phyloP scores from a whole-genome alignment of 352 stramenopile genomes.

The Globisporangium apiculatum region DNA sequence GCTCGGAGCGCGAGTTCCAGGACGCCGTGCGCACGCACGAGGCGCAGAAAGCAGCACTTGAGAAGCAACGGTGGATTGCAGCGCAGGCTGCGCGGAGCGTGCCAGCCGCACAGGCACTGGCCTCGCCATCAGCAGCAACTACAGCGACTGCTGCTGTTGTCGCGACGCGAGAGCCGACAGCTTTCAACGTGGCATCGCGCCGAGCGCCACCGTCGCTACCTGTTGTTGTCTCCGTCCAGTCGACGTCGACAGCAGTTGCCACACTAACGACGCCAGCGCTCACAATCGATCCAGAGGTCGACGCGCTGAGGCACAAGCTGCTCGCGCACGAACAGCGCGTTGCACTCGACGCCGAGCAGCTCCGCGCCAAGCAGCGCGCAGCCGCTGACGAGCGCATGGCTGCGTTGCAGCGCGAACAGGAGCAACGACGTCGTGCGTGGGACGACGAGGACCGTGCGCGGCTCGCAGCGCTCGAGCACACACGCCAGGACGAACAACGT shows the following conservation, averaged over 20 bases:
- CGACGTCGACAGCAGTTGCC: background rate
- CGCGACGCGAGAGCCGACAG: too few relatives aligned
- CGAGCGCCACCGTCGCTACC: background rate
- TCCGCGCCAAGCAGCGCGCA: constrained; percentile 31
- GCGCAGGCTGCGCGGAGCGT: constrained; percentile 2
- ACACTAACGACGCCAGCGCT: background rate
- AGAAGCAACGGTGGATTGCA: constrained; percentile 23
- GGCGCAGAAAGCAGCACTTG: constrained; percentile 25
- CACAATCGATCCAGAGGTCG: constrained; percentile 25
- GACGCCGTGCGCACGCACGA: constrained; percentile 31
- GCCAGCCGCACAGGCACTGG: background rate
- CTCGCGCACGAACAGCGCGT: constrained; percentile 34
- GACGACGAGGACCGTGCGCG: constrained; percentile 51
- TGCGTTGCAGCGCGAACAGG: constrained; percentile 54
- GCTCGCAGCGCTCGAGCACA: constrained; percentile 36
- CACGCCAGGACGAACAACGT: constrained; percentile 35
- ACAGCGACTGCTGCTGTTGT: too few relatives aligned
- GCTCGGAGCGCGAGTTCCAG: constrained; percentile 36
- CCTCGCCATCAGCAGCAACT: background rate
- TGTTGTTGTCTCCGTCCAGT: background rate
- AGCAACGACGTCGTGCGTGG: constrained; percentile 55
- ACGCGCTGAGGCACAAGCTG: constrained; percentile 34
- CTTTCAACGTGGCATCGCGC: background rate
- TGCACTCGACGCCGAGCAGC: constrained; percentile 30
- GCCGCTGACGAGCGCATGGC: constrained; percentile 54